phyloP scores from a whole-genome alignment of 768 basidiomycete species.

The Strobilomyces confusus region DNA sequence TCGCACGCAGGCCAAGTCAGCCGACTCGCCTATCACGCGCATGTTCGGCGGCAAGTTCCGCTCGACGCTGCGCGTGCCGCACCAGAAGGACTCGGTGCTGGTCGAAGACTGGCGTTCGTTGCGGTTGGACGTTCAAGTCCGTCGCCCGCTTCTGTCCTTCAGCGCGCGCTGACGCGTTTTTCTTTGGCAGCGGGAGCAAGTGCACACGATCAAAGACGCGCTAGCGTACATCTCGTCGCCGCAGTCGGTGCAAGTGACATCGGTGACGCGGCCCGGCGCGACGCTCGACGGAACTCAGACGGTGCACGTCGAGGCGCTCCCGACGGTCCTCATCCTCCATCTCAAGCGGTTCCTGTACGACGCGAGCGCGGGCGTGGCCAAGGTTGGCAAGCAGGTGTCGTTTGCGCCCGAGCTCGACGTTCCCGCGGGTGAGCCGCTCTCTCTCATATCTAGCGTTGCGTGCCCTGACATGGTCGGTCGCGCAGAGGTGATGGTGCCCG shows the following conservation, averaged over 20 bases:
- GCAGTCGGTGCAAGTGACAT: slow-evolving; percentile 71
- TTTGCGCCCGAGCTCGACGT: slow-evolving; percentile 80
- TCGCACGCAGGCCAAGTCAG: slow-evolving; percentile 57
- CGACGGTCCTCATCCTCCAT: slow-evolving; percentile 81
- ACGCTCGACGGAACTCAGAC: slow-evolving; percentile 71
- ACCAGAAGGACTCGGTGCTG: slow-evolving; percentile 80
- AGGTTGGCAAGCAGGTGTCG: slow-evolving; percentile 76
- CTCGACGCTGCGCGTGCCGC: slow-evolving; percentile 74
- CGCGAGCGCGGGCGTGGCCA: slow-evolving; percentile 67
- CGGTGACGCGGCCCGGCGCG: slow-evolving; percentile 49
- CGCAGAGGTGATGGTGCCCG: slow-evolving; percentile 59
- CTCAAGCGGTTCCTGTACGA: slow-evolving; percentile 92
- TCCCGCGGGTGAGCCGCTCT: slow-evolving; percentile 45
- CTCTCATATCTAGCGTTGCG: not conserved
- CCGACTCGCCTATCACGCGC: slow-evolving; percentile 83
- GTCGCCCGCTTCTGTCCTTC: not conserved
- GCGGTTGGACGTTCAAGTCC: slow-evolving; percentile 83
- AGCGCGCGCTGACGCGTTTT: not conserved
- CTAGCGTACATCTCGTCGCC: slow-evolving; percentile 73
- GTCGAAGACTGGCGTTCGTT: slow-evolving; percentile 91
- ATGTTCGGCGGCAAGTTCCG: slow-evolving; percentile 95
- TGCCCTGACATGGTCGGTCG: too few relatives aligned
- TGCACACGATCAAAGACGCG: slow-evolving; percentile 80
- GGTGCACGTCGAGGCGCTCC: slow-evolving; percentile 76
- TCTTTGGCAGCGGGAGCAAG: slow-evolving; percentile 54